Base-by-base conservation (phyloP, 495 filamentous ascomycete species). In the Entonaema liquescens region DNA sequence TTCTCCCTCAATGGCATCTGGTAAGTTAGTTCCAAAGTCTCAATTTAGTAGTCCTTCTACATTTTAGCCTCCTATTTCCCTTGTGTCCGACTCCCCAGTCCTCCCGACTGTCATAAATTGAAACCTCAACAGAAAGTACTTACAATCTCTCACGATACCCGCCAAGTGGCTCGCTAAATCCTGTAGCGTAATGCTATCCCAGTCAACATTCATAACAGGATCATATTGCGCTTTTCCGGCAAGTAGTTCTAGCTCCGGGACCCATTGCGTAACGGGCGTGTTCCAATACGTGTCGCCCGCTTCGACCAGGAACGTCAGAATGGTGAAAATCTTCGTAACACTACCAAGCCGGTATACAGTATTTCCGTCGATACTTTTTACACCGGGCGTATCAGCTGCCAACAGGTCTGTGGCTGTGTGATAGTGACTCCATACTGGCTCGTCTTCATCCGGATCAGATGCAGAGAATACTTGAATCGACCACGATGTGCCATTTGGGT, bases 111-210 rank as follows among this genome's bases (percentile, higher is more conserved):
- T 5, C 12, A 17, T 19, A 7, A 19, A n/a, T 19, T 17, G n/a
- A 54, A 38, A 36, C 5, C n/a, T 15, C 2, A 8, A 42, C 12
- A 23, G 19, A 25, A 64, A 17, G 15, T 15, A 76, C 60, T 77
- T 40, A 82, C 79, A 83, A 44, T 87, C 82, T 70, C 84, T 76
- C 15, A 79, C 79, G 12, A 86, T 79, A 3, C 85, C 87, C 11
- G 85, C 78, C 54, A 85, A 68, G 58, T 89, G 87, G 61, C 81
- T 83, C 0, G 85, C 84, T 35, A 90, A 68, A 9, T 81, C 78
- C 2, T 84, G 83, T 13, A 89, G 76, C 0, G 86, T 89, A 31
- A 89, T 77, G 23, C 85, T 81, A 21, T 82, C 76, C 88, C 88
- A 90, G 15, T 77, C 75, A 31, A 87, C 78, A 44, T 78, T 76